Conservation (phyloP, 1,139 yeast genomes). For the Pichia inconspicua region DNA sequence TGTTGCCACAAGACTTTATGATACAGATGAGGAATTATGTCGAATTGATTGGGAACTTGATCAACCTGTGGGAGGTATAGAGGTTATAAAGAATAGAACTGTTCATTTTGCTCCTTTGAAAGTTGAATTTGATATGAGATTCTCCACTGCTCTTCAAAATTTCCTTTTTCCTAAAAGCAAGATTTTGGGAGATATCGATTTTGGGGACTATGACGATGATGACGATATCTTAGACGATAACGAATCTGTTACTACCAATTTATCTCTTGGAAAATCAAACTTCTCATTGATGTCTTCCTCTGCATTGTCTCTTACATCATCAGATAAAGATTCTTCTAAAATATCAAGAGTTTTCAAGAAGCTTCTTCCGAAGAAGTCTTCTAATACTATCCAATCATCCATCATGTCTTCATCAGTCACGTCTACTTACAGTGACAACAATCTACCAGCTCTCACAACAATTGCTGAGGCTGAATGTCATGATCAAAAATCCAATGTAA, state of each 20-base stretch:
- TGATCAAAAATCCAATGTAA: constrained; percentile 20
- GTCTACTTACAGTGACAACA: background rate
- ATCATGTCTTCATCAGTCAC: background rate
- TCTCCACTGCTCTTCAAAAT: constrained; percentile 53
- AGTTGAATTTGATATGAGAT: constrained; percentile 62
- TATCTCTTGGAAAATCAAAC: background rate
- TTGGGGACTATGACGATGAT: constrained; percentile 2
- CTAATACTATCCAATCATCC: background rate
- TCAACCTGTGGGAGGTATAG: constrained; percentile 81
- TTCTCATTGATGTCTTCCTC: constrained; percentile 1
- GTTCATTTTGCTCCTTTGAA: constrained; percentile 56
- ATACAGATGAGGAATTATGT: constrained; percentile 42
- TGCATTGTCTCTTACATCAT: background rate
- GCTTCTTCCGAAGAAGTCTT: constrained; percentile 4
- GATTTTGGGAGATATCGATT: constrained; percentile 20
- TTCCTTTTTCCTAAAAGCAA: constrained; percentile 35
- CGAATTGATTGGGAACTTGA: constrained; percentile 63
- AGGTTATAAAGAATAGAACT: constrained; percentile 47
- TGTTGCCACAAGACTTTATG: constrained; percentile 23
- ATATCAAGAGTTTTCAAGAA: constrained; percentile 10
- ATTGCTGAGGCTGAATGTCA: background rate
- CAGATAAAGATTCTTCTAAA: constrained; percentile 5
- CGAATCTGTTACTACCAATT: constrained; percentile 2
- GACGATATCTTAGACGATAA: constrained; percentile 3
- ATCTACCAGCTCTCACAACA: background rate